phyloP scores from a whole-genome alignment of 371 early-diverging fungal genomes.

The Rhizopus sp. region DNA sequence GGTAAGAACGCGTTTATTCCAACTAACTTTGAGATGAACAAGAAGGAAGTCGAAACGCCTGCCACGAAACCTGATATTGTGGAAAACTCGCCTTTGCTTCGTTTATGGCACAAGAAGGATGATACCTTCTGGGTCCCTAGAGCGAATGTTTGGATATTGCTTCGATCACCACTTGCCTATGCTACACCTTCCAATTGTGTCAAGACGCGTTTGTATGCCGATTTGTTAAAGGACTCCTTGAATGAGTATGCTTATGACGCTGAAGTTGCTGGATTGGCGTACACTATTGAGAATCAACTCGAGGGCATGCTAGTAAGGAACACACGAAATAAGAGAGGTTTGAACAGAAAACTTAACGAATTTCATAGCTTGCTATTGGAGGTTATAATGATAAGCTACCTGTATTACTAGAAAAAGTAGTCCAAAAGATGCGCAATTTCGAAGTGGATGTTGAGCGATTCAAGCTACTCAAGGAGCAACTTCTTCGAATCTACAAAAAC shows the following conservation, averaged over 20 bases:
- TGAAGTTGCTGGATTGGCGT: conserved; percentile 81
- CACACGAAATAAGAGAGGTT: not conserved
- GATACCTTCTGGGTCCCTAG: conserved; percentile 89
- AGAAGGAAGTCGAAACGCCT: conserved; percentile 39
- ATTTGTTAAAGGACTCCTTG: conserved; percentile 78
- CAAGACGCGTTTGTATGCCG: conserved; percentile 67
- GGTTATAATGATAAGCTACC: conserved; percentile 89
- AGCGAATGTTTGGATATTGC: conserved; percentile 60
- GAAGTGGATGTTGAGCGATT: conserved; percentile 71
- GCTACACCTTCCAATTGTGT: conserved; percentile 61
- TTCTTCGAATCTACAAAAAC: conserved; percentile 72
- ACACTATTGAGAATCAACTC: conserved; percentile 65
- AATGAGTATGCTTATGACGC: conserved; percentile 89
- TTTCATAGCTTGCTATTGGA: conserved; percentile 55
- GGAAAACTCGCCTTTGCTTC: conserved; percentile 61
- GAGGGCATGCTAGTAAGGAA: conserved; percentile 63
- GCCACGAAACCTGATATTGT: conserved; percentile 56
- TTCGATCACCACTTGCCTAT: conserved; percentile 65
- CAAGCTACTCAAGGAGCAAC: conserved; percentile 70
- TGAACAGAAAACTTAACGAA: not conserved
- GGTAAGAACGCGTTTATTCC: conserved; percentile 85
- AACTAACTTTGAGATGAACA: conserved; percentile 62
- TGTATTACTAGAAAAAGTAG: conserved; percentile 68
- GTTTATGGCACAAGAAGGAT: conserved; percentile 94
- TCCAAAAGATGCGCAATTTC: conserved; percentile 68